Evolutionary conservation across 495 filamentous ascomycete species (phyloP).

Genomic region (Aspergillus sclerotiicarbonarius): DNA sequence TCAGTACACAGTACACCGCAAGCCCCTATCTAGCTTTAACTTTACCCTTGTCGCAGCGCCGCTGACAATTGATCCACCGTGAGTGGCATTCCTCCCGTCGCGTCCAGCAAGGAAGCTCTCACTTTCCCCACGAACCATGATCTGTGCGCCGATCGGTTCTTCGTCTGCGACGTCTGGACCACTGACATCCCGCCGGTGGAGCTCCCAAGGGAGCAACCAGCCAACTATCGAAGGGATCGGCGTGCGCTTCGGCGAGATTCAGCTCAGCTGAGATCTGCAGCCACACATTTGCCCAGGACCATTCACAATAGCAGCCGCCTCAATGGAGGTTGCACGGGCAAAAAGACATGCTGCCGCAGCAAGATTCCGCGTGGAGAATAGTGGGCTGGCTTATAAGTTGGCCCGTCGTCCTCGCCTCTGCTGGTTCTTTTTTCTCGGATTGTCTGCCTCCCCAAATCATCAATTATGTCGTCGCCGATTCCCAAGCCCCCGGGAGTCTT

Average conservation of each 20-base stretch:
- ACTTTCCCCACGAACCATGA: conserved; percentile 25
- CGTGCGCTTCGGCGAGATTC: conserved; percentile 7
- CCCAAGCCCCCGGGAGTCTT: conserved; percentile 66
- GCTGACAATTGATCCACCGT: conserved; percentile 15
- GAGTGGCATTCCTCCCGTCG: conserved; percentile 9
- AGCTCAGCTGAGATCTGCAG: conserved; percentile 20
- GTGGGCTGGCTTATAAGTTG: conserved; percentile 8
- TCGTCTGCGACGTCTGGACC: conserved; percentile 4
- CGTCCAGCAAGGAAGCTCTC: conserved; percentile 15
- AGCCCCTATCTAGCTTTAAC: background rate
- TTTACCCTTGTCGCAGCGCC: too few species aligned
- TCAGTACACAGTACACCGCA: background rate
- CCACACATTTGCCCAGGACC: conserved; percentile 13
- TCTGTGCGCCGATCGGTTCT: conserved; percentile 25
- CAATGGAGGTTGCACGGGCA: conserved; percentile 14
- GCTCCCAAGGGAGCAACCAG: conserved; percentile 2
- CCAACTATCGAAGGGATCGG: conserved; percentile 12
- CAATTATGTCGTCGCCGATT: conserved; percentile 48
- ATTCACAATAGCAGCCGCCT: conserved; percentile 10
- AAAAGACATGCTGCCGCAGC: background rate
- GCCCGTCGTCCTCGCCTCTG: background rate
- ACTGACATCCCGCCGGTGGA: conserved; percentile 11
- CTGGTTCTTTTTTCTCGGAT: background rate
- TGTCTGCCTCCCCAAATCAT: background rate
- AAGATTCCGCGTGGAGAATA: background rate